Percentiles rank a stretch among this genome's conserved stretches.
Evolutionary conservation across 2,329 filamentous ascomycete species (phyloP).

Genomic region (Cladophialophora chaetospira): DNA sequence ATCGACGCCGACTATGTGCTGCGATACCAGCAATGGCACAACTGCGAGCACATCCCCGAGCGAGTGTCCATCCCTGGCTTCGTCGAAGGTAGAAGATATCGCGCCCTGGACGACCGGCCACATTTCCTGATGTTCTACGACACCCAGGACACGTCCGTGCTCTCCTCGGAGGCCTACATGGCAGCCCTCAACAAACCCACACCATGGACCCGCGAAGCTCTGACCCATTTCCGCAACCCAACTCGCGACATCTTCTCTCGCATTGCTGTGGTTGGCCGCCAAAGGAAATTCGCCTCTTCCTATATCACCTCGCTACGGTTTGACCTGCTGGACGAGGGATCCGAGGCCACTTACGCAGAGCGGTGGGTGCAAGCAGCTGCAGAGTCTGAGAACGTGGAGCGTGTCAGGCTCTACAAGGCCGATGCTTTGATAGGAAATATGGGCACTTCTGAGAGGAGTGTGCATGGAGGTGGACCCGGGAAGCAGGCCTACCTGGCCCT

Average conservation of each 20-base stretch:
- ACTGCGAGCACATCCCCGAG: conserved; percentile 7
- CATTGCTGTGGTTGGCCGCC: not conserved
- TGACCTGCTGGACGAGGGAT: not conserved
- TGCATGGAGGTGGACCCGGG: not conserved
- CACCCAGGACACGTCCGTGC: not conserved
- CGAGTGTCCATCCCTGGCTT: conserved; percentile 4
- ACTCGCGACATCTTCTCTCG: not conserved
- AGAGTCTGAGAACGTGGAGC: not conserved
- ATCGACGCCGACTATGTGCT: conserved; percentile 4
- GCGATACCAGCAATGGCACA: conserved; percentile 4
- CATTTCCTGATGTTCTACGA: conserved; percentile 7
- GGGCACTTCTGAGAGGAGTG: not conserved
- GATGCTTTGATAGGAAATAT: not conserved
- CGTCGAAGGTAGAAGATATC: not conserved
- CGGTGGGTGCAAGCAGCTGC: not conserved
- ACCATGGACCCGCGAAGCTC: conserved; percentile 2
- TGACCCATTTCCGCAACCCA: not conserved
- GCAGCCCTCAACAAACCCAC: not conserved
- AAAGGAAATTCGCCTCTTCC: not conserved
- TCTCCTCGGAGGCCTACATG: not conserved
- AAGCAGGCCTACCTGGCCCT: not conserved
- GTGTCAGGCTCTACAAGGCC: conserved; percentile 1
- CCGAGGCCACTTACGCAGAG: not conserved
- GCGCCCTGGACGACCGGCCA: not conserved
- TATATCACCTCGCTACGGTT: conserved; percentile 4